Evolutionary conservation across 2,329 filamentous ascomycete species (phyloP).

Genomic region (Cordyceps javanica): DNA sequence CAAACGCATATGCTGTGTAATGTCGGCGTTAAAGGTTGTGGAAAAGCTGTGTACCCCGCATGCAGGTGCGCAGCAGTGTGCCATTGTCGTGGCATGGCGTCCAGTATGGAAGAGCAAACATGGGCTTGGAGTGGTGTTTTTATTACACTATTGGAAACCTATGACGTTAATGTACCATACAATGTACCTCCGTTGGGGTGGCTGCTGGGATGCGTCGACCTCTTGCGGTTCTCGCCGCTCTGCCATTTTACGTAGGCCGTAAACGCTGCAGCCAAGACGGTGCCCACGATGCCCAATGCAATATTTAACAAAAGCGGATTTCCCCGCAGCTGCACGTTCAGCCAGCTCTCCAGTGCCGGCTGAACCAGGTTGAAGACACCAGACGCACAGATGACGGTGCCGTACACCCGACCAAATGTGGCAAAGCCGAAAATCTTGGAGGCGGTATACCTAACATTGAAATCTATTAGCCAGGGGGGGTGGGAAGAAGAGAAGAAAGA

Average conservation of each 20-base stretch:
- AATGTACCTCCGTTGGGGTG: neutral
- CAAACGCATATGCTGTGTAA: too few relatives aligned
- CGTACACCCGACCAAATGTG: conserved; percentile 77
- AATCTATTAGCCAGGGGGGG: neutral
- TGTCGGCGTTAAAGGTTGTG: too few relatives aligned
- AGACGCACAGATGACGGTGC: conserved; percentile 66
- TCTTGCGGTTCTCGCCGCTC: neutral
- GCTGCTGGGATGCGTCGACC: neutral
- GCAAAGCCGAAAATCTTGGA: conserved; percentile 69
- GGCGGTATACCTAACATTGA: neutral
- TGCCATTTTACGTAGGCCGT: neutral
- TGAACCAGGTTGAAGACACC: conserved; percentile 68
- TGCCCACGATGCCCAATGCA: conserved; percentile 45
- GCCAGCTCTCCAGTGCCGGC: conserved; percentile 61
- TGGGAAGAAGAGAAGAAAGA: too few relatives aligned
- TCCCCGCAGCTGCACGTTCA: conserved; percentile 53
- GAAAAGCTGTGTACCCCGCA: too few relatives aligned
- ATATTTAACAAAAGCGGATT: conserved; percentile 61
- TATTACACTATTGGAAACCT: neutral
- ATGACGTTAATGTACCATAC: neutral
- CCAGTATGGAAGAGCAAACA: too few relatives aligned
- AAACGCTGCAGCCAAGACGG: conserved; percentile 24
- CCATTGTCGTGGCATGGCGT: too few relatives aligned
- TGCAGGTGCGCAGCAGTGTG: too few relatives aligned
- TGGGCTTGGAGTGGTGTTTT: too few relatives aligned